Conservation (phyloP, 805 yeast species). For the Komagataella populi region DNA sequence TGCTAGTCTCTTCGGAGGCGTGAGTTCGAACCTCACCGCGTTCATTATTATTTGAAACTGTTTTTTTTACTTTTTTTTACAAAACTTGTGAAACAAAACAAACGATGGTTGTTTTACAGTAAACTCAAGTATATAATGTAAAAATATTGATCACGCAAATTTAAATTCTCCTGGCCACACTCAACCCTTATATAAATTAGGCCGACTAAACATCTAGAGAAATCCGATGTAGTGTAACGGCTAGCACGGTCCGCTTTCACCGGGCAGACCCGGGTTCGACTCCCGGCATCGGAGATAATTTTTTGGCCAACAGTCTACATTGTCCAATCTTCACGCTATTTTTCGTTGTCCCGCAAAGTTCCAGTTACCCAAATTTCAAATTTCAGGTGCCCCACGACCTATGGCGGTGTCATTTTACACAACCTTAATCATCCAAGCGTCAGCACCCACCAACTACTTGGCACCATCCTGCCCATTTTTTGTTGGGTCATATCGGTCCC, state of each 20-base stretch:
- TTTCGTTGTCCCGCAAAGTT: background rate
- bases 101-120: no score
- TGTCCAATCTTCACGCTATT: no score
- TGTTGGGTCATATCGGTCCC: background rate
- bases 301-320: no score
- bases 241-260: slow-evolving; percentile 82
- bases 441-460: background rate
- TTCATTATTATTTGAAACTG: slow-evolving; percentile 6
- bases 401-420: no score
- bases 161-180: no score
- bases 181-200: background rate
- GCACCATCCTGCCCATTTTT: background rate
- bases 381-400: no score
- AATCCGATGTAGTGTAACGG: slow-evolving; percentile 74
- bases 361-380: background rate
- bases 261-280: slow-evolving; percentile 82
- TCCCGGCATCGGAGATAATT: slow-evolving; percentile 61
- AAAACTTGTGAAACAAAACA: no score
- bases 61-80: no score
- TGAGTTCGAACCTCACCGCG: slow-evolving; percentile 17
- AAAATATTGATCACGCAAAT: no score
- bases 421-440: no score
- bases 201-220: background rate
- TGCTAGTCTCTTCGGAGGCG: slow-evolving; percentile 16
- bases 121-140: no score